These are phyloP conservation scores for Penicillium sp. DNA, from an alignment of 2,329 filamentous ascomycete species.

Conservation along the genomic window DNA sequence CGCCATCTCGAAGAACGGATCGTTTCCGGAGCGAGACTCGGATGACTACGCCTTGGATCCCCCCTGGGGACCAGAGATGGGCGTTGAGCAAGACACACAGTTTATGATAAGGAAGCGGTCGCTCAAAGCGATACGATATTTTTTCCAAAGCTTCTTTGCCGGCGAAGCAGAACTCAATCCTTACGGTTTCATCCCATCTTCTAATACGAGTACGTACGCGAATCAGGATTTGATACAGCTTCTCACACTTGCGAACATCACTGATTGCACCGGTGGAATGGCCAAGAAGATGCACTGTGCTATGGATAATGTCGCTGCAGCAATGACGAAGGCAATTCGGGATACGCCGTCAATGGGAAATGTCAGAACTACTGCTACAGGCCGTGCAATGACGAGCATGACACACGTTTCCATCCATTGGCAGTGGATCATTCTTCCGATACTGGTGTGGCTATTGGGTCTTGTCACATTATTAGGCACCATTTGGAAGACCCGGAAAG, in stretches of 20 bases:
- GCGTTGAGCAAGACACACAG: neutral
- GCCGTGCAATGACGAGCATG: neutral
- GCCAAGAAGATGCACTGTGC: constrained; percentile 3
- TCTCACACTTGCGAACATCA: neutral
- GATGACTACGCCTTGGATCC: neutral
- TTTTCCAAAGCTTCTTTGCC: neutral
- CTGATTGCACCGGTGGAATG: neutral
- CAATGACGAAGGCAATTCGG: constrained; percentile 10
- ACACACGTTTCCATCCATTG: constrained; percentile 9
- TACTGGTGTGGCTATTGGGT: constrained; percentile 13
- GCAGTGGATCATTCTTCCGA: constrained; percentile 14
- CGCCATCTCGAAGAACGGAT: neutral
- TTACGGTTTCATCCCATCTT: neutral
- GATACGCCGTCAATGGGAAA: neutral
- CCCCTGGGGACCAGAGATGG: neutral
- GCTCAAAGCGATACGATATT: neutral
- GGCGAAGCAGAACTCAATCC: neutral
- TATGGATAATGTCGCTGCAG: constrained; percentile 10
- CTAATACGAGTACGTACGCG: neutral
- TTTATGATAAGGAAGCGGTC: neutral
- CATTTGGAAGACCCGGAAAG: constrained; percentile 7
- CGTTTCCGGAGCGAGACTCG: no score
- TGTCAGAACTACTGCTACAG: neutral
- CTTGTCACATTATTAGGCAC: constrained; percentile 6
- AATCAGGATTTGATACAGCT: neutral